Conservation (phyloP, 768 basidiomycete genomes). For the Clathrus columnatus region DNA sequence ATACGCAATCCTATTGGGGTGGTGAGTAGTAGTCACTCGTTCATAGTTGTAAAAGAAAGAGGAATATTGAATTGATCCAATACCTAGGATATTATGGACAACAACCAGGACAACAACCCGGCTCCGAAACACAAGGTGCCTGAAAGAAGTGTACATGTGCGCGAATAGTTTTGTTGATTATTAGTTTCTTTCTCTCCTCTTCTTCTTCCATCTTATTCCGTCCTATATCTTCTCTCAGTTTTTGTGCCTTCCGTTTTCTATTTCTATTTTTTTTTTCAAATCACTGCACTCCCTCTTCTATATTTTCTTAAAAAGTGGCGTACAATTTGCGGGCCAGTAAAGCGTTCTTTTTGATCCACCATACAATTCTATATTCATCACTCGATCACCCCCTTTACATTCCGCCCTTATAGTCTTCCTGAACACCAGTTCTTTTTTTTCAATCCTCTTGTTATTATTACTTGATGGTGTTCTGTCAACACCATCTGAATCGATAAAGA, state of each 20-base stretch:
- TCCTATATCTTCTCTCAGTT: conserved; percentile 14
- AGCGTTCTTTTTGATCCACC: neutral
- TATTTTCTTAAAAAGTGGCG: neutral
- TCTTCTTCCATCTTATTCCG: conserved; percentile 17
- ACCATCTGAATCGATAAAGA: neutral
- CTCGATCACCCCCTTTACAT: neutral
- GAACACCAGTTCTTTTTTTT: neutral
- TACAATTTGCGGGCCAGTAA: neutral
- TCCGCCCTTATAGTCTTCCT: neutral
- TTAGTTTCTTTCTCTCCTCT: conserved; percentile 18
- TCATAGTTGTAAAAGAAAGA: neutral
- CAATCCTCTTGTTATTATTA: neutral
- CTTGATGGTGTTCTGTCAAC: neutral
- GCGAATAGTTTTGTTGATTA: conserved; percentile 3
- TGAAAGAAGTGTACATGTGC: neutral
- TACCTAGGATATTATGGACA: conserved; percentile 71
- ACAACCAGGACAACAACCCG: conserved; percentile 46
- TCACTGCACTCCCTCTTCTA: conserved; percentile 7
- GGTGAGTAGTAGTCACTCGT: conserved; percentile 1
- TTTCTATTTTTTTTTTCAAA: conserved; percentile 20
- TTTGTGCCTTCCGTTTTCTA: conserved; percentile 11
- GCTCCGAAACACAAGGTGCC: conserved; percentile 11
- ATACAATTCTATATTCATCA: conserved; percentile 3
- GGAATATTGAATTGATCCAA: no score
- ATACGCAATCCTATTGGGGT: conserved; percentile 17